These are phyloP conservation scores for Sporothrix protearum DNA, from an alignment of 2,329 filamentous ascomycete species.

Conservation along the genomic window DNA sequence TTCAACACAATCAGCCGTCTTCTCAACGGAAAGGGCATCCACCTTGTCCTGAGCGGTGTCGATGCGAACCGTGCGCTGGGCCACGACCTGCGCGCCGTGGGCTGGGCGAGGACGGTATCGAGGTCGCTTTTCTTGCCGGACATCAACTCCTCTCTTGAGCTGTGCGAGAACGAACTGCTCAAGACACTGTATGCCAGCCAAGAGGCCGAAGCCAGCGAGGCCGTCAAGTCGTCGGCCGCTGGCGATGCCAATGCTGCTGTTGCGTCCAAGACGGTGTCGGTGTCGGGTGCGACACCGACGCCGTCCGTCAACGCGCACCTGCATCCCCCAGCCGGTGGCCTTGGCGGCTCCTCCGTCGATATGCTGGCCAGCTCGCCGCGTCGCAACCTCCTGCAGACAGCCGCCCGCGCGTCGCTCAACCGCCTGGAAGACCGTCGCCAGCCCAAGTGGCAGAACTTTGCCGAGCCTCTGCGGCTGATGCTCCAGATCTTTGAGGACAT, in stretches of 20 bases:
- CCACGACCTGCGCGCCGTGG: slow-evolving; percentile 74
- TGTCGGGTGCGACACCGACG: not conserved
- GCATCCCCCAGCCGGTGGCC: not conserved
- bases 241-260: slow-evolving; percentile 5
- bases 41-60: slow-evolving; percentile 78
- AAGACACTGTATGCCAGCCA: slow-evolving; percentile 72
- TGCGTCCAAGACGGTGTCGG: not conserved
- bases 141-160: slow-evolving; percentile 88
- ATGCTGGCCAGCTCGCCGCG: slow-evolving; percentile 73
- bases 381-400: slow-evolving; percentile 70
- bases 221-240: not conserved
- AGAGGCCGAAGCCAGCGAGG: slow-evolving; percentile 49
- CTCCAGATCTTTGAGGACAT: slow-evolving; percentile 93
- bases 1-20: slow-evolving; percentile 90
- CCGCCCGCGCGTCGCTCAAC: slow-evolving; percentile 70
- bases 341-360: slow-evolving; percentile 35
- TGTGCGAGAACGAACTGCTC: slow-evolving; percentile 90
- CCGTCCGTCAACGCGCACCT: not conserved
- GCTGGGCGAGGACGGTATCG: slow-evolving; percentile 67
- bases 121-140: slow-evolving; percentile 80
- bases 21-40: slow-evolving; percentile 70
- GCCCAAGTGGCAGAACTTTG: slow-evolving; percentile 77
- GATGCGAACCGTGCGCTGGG: slow-evolving; percentile 72
- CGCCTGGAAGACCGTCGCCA: slow-evolving; percentile 59
- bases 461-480: slow-evolving; percentile 85